These are phyloP conservation scores for Stemphylium vesicarium DNA, from an alignment of 2,329 filamentous ascomycete species.

Conservation along the genomic window DNA sequence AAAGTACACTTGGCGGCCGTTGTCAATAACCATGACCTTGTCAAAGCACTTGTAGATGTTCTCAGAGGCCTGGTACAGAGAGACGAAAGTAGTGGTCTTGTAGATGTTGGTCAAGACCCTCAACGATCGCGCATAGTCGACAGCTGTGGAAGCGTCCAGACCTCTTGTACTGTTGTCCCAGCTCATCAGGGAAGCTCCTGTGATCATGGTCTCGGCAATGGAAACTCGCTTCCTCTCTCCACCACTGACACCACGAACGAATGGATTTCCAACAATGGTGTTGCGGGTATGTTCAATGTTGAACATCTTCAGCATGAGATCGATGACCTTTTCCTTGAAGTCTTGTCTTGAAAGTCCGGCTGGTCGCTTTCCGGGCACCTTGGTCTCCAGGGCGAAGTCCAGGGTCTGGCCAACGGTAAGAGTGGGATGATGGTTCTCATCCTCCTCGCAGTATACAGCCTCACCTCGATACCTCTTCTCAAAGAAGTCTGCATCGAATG, in stretches of 20 bases:
- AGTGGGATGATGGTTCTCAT: constrained; percentile 84
- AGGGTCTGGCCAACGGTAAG: constrained; percentile 88
- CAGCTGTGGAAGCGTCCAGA: constrained; percentile 56
- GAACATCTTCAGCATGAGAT: constrained; percentile 85
- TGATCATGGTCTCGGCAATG: constrained; percentile 82
- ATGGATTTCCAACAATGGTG: constrained; percentile 83
- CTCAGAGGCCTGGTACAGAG: constrained; percentile 84
- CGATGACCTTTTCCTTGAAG: constrained; percentile 78
- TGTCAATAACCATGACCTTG: constrained; percentile 82
- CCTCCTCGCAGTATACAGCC: constrained; percentile 84
- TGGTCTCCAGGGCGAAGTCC: constrained; percentile 82
- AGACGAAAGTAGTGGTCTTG: constrained; percentile 83
- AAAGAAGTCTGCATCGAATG: constrained; percentile 74
- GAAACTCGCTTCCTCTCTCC: constrained; percentile 81
- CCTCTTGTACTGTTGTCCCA: constrained; percentile 63
- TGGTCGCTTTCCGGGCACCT: constrained; percentile 81
- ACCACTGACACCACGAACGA: constrained; percentile 77
- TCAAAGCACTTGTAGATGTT: constrained; percentile 82
- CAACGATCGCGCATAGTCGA: constrained; percentile 57
- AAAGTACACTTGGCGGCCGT: constrained; percentile 77
- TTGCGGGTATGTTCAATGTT: constrained; percentile 88
- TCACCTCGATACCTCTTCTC: constrained; percentile 76
- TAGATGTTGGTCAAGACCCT: constrained; percentile 78
- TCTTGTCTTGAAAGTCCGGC: constrained; percentile 73
- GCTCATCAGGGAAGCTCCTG: constrained; percentile 71